phyloP scores from a whole-genome alignment of 106 monocot species.

The Dioscorea zingiberensis region DNA sequence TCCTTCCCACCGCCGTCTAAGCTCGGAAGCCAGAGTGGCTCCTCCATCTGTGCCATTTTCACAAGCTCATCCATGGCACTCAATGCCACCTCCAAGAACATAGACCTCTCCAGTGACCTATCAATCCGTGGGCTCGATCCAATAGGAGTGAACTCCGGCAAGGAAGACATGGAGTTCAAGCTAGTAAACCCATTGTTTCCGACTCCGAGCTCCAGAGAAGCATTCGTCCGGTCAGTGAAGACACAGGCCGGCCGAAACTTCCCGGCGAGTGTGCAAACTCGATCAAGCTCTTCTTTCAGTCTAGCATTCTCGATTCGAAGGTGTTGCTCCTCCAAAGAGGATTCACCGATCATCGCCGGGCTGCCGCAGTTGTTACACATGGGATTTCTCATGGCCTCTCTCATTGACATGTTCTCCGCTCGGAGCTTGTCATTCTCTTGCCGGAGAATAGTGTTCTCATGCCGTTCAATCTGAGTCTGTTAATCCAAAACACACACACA shows the following conservation, averaged over 20 bases:
- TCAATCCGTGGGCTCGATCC: slow-evolving; percentile 31
- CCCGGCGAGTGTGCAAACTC: slow-evolving; percentile 58
- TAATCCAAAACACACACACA: no score
- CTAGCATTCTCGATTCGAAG: slow-evolving; percentile 80
- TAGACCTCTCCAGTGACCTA: slow-evolving; percentile 41
- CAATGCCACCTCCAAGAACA: slow-evolving; percentile 69
- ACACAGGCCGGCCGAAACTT: slow-evolving; percentile 58
- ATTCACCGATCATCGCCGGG: slow-evolving; percentile 62
- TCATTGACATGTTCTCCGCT: slow-evolving; percentile 65
- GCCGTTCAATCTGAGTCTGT: slow-evolving; percentile 81
- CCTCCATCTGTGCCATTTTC: slow-evolving; percentile 67
- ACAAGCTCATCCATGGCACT: slow-evolving; percentile 80
- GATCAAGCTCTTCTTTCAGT: slow-evolving; percentile 80
- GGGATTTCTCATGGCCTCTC: slow-evolving; percentile 69
- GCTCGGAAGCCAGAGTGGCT: slow-evolving; percentile 62
- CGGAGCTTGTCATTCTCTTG: slow-evolving; percentile 88
- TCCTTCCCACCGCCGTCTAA: slow-evolving; percentile 24
- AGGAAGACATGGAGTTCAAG: slow-evolving; percentile 13
- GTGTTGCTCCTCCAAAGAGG: slow-evolving; percentile 72
- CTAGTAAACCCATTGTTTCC: slow-evolving; percentile 30
- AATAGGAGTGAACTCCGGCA: slow-evolving; percentile 19
- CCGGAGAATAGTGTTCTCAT: slow-evolving; percentile 70
- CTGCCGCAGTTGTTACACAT: slow-evolving; percentile 73
- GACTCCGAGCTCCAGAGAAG: slow-evolving; percentile 53
- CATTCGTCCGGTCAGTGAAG: slow-evolving; percentile 15